Conservation (phyloP, 495 filamentous ascomycete genomes). For the Aspergillus panamensis region DNA sequence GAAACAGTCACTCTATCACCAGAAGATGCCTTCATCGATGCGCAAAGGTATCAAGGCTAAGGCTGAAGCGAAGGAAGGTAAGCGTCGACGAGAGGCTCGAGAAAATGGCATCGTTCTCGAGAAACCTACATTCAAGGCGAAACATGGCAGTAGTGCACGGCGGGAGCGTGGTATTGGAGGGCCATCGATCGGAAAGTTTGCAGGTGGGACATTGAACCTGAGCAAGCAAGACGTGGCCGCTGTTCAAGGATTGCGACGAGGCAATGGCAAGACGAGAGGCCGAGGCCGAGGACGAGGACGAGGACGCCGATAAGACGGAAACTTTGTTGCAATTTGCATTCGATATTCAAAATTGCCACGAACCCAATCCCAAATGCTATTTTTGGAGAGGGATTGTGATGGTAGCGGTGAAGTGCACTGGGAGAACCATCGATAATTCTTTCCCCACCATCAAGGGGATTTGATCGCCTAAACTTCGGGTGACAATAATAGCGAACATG, state of each 20-base stretch:
- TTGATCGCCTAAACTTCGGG: not conserved
- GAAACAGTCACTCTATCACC: constrained; percentile 65
- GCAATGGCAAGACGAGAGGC: constrained; percentile 26
- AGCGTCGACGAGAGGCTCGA: constrained; percentile 68
- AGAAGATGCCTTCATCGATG: constrained; percentile 79
- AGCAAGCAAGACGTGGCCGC: constrained; percentile 70
- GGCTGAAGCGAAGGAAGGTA: constrained; percentile 59
- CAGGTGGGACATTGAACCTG: constrained; percentile 72
- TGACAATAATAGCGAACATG: not conserved
- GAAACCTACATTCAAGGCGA: constrained; percentile 50
- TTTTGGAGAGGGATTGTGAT: constrained; percentile 8
- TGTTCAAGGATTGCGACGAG: constrained; percentile 50
- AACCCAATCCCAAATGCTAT: not conserved
- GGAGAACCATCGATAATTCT: not conserved
- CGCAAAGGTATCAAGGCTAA: constrained; percentile 74
- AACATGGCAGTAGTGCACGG: constrained; percentile 39
- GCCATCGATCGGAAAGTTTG: constrained; percentile 75
- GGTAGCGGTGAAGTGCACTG: not conserved
- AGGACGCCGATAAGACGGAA: not conserved
- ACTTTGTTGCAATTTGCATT: not conserved
- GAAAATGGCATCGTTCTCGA: constrained; percentile 93
- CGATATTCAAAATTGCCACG: not conserved
- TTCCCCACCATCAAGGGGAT: not conserved
- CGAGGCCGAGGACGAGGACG: constrained; percentile 15
- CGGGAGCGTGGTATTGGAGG: constrained; percentile 67